Percentiles rank a stretch among this genome's conserved stretches.
Evolutionary conservation across 495 filamentous ascomycete species (phyloP).

Genomic region (Clohesyomyces aquaticus): DNA sequence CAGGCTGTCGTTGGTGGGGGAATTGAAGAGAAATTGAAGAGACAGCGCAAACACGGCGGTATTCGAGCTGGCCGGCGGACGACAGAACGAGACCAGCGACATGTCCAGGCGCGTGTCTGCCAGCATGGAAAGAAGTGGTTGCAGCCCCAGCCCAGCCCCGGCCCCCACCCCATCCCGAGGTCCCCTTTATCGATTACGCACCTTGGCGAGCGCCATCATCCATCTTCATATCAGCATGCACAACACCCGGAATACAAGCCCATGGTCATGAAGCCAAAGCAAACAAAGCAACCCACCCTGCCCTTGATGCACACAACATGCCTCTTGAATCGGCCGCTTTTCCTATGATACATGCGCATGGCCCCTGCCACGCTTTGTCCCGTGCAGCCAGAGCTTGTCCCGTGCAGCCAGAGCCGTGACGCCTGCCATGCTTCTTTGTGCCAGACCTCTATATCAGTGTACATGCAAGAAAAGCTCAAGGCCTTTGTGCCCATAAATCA

Average conservation of each 20-base stretch:
- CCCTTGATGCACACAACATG: not conserved
- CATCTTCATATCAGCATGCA: no score
- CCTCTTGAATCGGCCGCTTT: not conserved
- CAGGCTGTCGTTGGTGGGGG: not conserved
- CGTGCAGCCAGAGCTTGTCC: not conserved
- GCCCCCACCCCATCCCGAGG: no score
- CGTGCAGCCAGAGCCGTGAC: conserved; percentile 13
- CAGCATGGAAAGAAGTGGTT: no score
- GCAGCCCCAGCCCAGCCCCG: no score
- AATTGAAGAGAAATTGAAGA: no score
- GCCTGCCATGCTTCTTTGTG: conserved; percentile 31
- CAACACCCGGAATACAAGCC: no score
- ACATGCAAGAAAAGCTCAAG: conserved; percentile 29
- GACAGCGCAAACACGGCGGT: no score
- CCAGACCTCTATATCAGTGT: conserved; percentile 34
- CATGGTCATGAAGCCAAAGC: no score
- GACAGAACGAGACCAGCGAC: no score
- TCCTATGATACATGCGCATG: conserved; percentile 32
- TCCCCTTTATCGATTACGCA: conserved; percentile 36
- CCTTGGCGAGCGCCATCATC: conserved; percentile 11
- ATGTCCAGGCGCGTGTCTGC: no score
- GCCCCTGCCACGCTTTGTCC: conserved; percentile 7
- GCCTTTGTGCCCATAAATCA: conserved; percentile 10
- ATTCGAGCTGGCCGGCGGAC: no score
- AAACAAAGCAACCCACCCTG: no score